These are phyloP conservation scores for Periconia sp. DNA, from an alignment of 2,329 filamentous ascomycete species.

Conservation along the genomic window DNA sequence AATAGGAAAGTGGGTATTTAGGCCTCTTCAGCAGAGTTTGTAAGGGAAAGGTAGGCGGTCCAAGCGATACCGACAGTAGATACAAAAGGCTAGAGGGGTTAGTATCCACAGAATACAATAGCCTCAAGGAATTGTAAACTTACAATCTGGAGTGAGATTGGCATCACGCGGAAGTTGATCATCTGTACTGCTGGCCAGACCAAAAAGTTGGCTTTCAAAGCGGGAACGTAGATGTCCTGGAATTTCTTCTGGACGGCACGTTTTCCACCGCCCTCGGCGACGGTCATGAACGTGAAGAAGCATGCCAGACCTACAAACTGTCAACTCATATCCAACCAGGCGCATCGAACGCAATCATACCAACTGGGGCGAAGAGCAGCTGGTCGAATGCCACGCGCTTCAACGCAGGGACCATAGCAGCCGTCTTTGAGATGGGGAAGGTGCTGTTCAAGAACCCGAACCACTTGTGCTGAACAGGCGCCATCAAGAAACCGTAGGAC, in stretches of 20 bases:
- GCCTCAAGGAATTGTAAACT: slow-evolving; percentile 45
- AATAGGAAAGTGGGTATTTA: slow-evolving; percentile 13
- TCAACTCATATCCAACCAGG: not conserved
- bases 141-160: slow-evolving; percentile 94
- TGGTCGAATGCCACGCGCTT: slow-evolving; percentile 94
- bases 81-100: slow-evolving; percentile 74
- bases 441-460: slow-evolving; percentile 79
- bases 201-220: slow-evolving; percentile 92
- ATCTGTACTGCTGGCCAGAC: slow-evolving; percentile 96
- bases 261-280: slow-evolving; percentile 87
- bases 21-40: slow-evolving; percentile 79
- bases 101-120: slow-evolving; percentile 3
- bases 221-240: slow-evolving; percentile 88
- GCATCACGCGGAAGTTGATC: slow-evolving; percentile 93
- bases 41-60: slow-evolving; percentile 94
- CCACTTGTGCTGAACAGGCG: slow-evolving; percentile 93
- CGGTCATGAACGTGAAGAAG: slow-evolving; percentile 96
- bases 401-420: slow-evolving; percentile 74
- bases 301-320: slow-evolving; percentile 64
- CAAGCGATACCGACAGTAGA: slow-evolving; percentile 95
- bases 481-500: slow-evolving; percentile 96
- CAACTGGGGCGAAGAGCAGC: slow-evolving; percentile 86
- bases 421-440: slow-evolving; percentile 82
- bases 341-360: slow-evolving; percentile 48
- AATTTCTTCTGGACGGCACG: slow-evolving; percentile 82